Conservation (phyloP, 225 moss, liverwort and hornwort species). For the Climacium dendroides region DNA sequence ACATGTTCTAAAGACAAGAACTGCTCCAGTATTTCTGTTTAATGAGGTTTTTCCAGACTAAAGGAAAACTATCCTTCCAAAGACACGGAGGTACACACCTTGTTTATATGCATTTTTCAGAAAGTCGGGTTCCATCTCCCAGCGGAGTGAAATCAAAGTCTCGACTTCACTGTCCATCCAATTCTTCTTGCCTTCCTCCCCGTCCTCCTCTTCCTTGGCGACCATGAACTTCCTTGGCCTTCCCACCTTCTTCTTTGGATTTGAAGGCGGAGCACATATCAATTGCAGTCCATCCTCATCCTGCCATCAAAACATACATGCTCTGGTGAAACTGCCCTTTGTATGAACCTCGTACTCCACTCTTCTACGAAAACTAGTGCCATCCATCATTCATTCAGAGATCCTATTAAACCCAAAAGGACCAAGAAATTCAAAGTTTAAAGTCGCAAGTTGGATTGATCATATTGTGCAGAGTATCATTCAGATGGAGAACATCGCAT, state of each 20-base stretch:
- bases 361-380: background rate
- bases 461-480: background rate
- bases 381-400: background rate
- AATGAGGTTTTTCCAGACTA: background rate
- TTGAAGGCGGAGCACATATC: background rate
- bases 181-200: conserved; percentile 45
- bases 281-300: conserved; percentile 15
- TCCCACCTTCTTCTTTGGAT: conserved; percentile 17
- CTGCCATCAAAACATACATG: background rate
- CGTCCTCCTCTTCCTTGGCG: conserved; percentile 31
- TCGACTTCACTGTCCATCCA: conserved; percentile 44
- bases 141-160: conserved; percentile 25
- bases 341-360: background rate
- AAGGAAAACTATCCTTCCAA: background rate
- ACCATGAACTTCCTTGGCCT: conserved; percentile 14
- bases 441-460: background rate
- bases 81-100: background rate
- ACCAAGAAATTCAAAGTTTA: background rate
- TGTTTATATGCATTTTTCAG: conserved; percentile 37
- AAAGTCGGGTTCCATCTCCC: conserved; percentile 45
- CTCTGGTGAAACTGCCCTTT: background rate
- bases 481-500: background rate
- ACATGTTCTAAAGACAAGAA: background rate
- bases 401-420: background rate
- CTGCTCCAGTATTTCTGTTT: background rate